phyloP scores from a whole-genome alignment of 257 asterid species.

The Euphrasia confusa region DNA sequence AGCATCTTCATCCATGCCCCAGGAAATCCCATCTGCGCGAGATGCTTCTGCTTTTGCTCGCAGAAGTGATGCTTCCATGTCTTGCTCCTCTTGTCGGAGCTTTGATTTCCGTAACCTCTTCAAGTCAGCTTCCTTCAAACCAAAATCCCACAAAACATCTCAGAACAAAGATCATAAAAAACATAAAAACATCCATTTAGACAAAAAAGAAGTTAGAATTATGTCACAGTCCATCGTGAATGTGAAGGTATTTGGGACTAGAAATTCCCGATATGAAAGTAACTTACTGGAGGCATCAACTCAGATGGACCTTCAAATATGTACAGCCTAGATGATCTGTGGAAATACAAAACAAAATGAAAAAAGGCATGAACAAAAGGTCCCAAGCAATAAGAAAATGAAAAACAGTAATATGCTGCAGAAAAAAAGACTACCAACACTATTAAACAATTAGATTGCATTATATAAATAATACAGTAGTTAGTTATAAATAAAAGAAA shows the following conservation, averaged over 20 bases:
- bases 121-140: constrained; percentile 79
- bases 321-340: constrained; percentile 88
- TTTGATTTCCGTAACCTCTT: constrained; percentile 58
- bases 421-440: constrained; percentile 1
- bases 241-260: constrained; percentile 1
- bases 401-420: constrained; percentile 19
- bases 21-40: constrained; percentile 87
- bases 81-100: constrained; percentile 60
- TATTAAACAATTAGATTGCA: not conserved
- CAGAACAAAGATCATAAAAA: not conserved
- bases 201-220: not conserved
- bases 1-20: constrained; percentile 99
- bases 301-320: constrained; percentile 90
- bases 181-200: not conserved
- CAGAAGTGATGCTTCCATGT: constrained; percentile 88
- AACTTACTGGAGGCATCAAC: constrained; percentile 85
- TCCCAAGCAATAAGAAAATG: constrained; percentile 3
- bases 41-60: constrained; percentile 90
- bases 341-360: constrained; percentile 19
- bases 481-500: not conserved
- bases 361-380: constrained; percentile 18
- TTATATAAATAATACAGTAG: constrained; percentile 10
- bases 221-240: constrained; percentile 7
- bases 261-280: constrained; percentile 12
- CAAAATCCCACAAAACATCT: constrained; percentile 24